Evolutionary conservation across 2,329 filamentous ascomycete species (phyloP), one percentile per base, ranked within the genome.

Genomic region (Tothia fuscella): DNA sequence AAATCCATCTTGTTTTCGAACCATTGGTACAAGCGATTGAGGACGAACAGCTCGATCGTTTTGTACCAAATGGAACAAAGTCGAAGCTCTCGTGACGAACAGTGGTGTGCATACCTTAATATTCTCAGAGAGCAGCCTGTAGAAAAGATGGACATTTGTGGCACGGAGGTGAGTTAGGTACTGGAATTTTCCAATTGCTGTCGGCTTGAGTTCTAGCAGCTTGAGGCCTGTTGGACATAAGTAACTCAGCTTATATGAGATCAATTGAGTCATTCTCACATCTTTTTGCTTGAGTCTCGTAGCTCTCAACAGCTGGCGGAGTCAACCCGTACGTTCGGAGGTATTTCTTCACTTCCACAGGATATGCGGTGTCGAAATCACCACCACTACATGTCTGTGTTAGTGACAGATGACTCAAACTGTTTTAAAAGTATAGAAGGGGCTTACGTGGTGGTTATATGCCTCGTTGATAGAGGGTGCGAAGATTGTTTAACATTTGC

Each of bases 141-240:
- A 89, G 70, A 89, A 91, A 45, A 91, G 74, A 59, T 89, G 80
- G 47, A 76, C 72, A 58, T 88, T 89, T 53, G 79, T 75, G 57
- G 72, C 72, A 64, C 86, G 82, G 60, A 89, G 65, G 49, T 74
- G 71, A 33, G 80, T 83, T 59, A 91, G 70, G 64, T 89, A 91
- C 43, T 87, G 73, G 63, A 87, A 89, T 67, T 83, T 85, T 71
- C 89, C 83, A 54, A 91, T 77, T 49, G 68, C 66, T 35, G 81
- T 83, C 48, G 73, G 65, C 48, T 82, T 78, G 47, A 72, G 72
- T 44, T 78, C 71, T 53, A 89, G 79, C 66, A 87, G 80, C 61
- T 77, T 78, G 65, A 88, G 76, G 56, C 79, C 81, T 63, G 28
- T 9, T 13, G 33, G 6, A 21, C 3, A 17, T 39, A 20, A 39